Base-by-base conservation (phyloP, 1,139 yeast genomes). In the Magnusiomyces fungicola region DNA sequence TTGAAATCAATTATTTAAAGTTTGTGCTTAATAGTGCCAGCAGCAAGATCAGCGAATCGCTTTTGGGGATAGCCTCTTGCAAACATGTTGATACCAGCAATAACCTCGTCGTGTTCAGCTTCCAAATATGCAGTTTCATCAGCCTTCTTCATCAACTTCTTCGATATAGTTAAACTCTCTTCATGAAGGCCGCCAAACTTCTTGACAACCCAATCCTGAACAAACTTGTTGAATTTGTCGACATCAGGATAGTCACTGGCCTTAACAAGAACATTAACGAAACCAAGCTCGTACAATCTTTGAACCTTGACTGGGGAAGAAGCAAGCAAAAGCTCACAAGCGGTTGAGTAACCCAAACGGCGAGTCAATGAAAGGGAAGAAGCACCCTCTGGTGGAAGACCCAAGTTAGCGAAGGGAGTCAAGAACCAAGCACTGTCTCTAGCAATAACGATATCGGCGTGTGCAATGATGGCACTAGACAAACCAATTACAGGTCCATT, bases 401-500 rank as follows among this genome's bases (percentile, higher is more conserved):
- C 95, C 60, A 88, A 75, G 63, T 83, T 83, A 47, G 92, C 80
- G 66, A 88, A 88, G 16, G 97, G 96, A 25, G 83, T 75, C 62
- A 83, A 73, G 53, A 84, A 57, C 65, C 72, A 84, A 47, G 83
- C 76, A 52, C 79, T 71, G 51, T 78, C 81, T 55, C 82, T 79
- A 22, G 83, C 84, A 61, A 85, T 86, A 29, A 88, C 74, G 58
- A 88, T 74, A 65, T 88, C 97, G 64, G 87, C 81, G 53, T 84
- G 71, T 22, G 84, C 78, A 25, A 87, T 82, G 48, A 88, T 67
- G 0, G 90, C 89, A 3, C 94, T 80, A 42, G 81, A 71, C 54
- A 88, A 73, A 0, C 97, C 97, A 55, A 88, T 78, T 10, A 81
- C 95, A 0, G 96, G 96, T 1, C 97, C 96, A 60, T 88, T 88